Conservation (phyloP, 176 grass and related monocot species). For the Rhynchospora breviuscula region DNA sequence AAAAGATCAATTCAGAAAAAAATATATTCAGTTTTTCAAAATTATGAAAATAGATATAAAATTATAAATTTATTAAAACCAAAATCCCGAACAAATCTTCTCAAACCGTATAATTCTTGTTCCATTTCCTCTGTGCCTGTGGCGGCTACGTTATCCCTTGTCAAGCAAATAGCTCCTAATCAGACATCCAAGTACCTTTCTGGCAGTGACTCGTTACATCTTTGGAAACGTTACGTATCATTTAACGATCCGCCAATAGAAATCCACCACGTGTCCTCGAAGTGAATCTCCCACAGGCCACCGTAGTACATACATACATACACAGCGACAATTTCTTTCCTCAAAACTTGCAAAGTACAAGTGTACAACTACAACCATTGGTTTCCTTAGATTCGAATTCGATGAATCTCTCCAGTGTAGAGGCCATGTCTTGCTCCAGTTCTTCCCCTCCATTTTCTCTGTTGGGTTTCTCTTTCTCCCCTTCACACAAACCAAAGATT, state of each 20-base stretch:
- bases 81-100: too few relatives aligned
- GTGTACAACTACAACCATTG: not conserved
- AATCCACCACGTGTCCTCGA: not conserved
- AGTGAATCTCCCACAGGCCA: not conserved
- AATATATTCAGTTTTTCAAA: too few relatives aligned
- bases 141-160: too few relatives aligned
- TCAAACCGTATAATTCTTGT: too few relatives aligned
- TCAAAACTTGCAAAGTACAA: not conserved
- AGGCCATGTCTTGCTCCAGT: slow-evolving; percentile 22
- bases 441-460: slow-evolving; percentile 12
- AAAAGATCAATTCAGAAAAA: too few relatives aligned
- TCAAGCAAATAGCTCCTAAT: too few relatives aligned
- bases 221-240: not conserved
- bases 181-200: not conserved
- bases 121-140: too few relatives aligned
- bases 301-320: too few relatives aligned
- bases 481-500: slow-evolving; percentile 12
- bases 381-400: not conserved
- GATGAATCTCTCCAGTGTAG: not conserved
- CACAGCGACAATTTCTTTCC: not conserved
- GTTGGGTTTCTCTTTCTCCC: slow-evolving; percentile 2
- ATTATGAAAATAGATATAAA: too few relatives aligned
- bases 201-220: not conserved
- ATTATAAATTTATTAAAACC: too few relatives aligned
- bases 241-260: not conserved